Conservation (phyloP, 2,329 filamentous ascomycete genomes). For the Catunica adiposa region DNA sequence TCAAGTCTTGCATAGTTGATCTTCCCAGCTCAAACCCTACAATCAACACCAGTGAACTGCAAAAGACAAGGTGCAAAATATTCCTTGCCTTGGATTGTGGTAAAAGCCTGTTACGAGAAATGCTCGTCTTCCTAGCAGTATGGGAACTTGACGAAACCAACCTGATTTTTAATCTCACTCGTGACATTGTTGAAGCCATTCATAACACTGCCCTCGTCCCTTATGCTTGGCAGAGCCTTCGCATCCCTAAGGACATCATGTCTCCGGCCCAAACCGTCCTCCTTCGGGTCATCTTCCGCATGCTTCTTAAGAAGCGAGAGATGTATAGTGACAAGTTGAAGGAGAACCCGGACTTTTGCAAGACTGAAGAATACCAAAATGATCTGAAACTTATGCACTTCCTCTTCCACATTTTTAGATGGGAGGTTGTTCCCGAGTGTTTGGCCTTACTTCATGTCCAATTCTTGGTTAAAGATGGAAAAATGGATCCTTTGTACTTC, state of each 20-base stretch:
- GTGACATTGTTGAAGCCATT: constrained; percentile 86
- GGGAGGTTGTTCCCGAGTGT: constrained; percentile 83
- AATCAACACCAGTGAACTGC: constrained; percentile 47
- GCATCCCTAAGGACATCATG: constrained; percentile 89
- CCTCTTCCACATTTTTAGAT: constrained; percentile 81
- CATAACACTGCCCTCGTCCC: constrained; percentile 79
- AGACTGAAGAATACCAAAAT: constrained; percentile 12
- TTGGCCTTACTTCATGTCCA: constrained; percentile 89
- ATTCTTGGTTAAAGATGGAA: constrained; percentile 66
- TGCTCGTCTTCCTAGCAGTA: constrained; percentile 89
- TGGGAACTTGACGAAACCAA: constrained; percentile 93
- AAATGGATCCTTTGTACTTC: constrained; percentile 68
- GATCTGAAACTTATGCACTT: constrained; percentile 48
- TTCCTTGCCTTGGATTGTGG: constrained; percentile 81
- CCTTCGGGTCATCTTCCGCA: constrained; percentile 53
- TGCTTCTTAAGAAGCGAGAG: constrained; percentile 13
- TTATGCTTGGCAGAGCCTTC: constrained; percentile 79
- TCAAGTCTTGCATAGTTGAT: constrained; percentile 86
- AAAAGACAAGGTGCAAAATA: constrained; percentile 78
- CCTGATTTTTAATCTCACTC: constrained; percentile 90
- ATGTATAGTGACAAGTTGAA: not conserved
- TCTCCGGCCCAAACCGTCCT: constrained; percentile 89
- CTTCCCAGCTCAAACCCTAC: constrained; percentile 35
- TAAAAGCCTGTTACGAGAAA: constrained; percentile 71
- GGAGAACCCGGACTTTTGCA: constrained; percentile 11